Evolutionary conservation across 768 basidiomycete genomes (phyloP).

Genomic region (Tricholoma bakamatsutake): DNA sequence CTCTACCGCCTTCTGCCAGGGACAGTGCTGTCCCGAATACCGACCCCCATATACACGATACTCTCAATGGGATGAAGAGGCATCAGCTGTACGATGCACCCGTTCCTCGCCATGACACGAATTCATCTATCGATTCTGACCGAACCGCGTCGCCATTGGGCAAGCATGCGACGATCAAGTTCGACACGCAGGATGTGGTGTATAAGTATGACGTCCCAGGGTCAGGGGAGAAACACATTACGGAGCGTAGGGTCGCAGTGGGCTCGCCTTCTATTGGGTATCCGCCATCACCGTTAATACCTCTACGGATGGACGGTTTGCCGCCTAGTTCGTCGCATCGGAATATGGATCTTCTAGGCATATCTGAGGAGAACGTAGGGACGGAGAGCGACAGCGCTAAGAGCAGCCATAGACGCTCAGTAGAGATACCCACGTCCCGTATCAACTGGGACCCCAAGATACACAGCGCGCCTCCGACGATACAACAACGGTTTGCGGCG

Average conservation of each 20-base stretch:
- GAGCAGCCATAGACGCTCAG: conserved; percentile 18
- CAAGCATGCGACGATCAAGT: conserved; percentile 67
- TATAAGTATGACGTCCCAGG: conserved; percentile 68
- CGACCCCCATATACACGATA: conserved; percentile 21
- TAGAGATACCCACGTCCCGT: conserved; percentile 25
- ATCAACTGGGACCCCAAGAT: conserved; percentile 28
- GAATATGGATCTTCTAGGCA: conserved; percentile 22
- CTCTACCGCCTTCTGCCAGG: conserved; percentile 29
- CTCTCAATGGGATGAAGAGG: conserved; percentile 47
- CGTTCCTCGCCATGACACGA: conserved; percentile 45
- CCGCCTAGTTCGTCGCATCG: conserved; percentile 11
- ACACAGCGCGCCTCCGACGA: conserved; percentile 42
- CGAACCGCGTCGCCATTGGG: conserved; percentile 22
- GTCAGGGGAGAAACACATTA: conserved; percentile 35
- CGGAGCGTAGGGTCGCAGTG: conserved; percentile 38
- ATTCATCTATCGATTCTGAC: conserved; percentile 23
- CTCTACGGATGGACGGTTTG: conserved; percentile 11
- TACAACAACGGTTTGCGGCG: conserved; percentile 27
- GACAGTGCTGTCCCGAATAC: conserved; percentile 14
- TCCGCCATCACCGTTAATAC: conserved; percentile 31
- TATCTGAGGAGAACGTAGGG: conserved; percentile 4
- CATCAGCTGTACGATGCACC: conserved; percentile 90
- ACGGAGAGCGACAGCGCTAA: conserved; percentile 6
- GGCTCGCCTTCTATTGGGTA: conserved; percentile 25
- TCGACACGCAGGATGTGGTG: conserved; percentile 65